Base-by-base conservation (phyloP, 2,329 filamentous ascomycete genomes). In the Dendryphion nanum region DNA sequence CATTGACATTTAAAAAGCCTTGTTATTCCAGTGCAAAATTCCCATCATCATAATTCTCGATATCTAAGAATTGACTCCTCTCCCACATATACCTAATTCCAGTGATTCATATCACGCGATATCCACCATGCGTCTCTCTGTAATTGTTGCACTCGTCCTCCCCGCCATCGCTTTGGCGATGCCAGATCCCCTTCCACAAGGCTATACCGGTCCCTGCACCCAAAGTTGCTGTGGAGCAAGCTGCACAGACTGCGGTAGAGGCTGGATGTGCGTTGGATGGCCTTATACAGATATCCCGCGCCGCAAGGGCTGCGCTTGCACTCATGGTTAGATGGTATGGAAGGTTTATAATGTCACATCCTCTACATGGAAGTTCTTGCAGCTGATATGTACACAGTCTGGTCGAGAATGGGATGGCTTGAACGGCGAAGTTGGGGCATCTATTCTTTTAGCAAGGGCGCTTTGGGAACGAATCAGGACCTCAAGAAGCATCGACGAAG, bases 161-260 rank as follows among this genome's bases (percentile, higher is more conserved):
- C n/a, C 44, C 24, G 30, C 36, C n/a, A 30, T 53, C 18, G 50
- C 41, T 29, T 23, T 41, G 18, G 53, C 53, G 4, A 42, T 52
- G 37, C 51, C 53, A 19, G 51, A 56, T 20, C 51, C 51, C n/a
- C 26, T 45, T 2, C 48, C 53, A 13, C 51, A 48, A 39, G 51
- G 45, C 29, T 57, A 50, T 35, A 37, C 38, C 0, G 50, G 51
- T 4, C 50, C 53, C 16, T 51, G 48, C 42, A 40, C 44, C 15
- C 32, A 13, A 1, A 38, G 2, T n/a, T 33, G 42, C 35, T 50
- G 46, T 33, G 44, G 44, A 6, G 46, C 35, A 6, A 35, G 24
- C 10, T 23, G 35, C 18, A 17, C 37, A 23, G 38, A 37, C 17
- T 51, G 48, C 23, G 18, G 30, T 16, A n/a, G 18, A 13, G 44